Base-by-base conservation (phyloP, 1,284 basidiomycete genomes). In the Ustilago xerochloae region DNA sequence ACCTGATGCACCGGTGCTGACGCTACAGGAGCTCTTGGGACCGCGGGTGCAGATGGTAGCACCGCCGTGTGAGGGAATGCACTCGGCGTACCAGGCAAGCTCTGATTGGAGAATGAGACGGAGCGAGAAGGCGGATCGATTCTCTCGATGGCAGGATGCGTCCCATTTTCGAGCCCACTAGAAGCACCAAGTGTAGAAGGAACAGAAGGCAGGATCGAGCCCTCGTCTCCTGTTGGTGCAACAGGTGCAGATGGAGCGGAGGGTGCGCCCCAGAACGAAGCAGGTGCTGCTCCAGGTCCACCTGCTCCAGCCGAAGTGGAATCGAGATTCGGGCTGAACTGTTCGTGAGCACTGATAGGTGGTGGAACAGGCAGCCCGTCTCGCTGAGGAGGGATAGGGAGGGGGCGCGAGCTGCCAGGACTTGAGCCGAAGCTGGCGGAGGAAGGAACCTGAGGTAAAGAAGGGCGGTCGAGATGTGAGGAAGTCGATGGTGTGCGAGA, bases 71-170 rank as follows among this genome's bases (percentile, higher is more conserved):
- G 68, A 18, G 67, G 32, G 20, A 55, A 50, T 29, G 62, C 56
- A 24, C 77, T 77, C 0, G 83, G 72, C 26, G 81, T 71, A 92
- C 46, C 22, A 20, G 51, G 38, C 8, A 36, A 24, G 12, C 87
- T 83, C 30, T n/a, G 62, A 63, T 36, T 39, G 63, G n/a, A n/a
- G n/a, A n/a, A n/a, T n/a, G n/a, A n/a, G n/a, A n/a, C n/a, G n/a
- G n/a, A n/a, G n/a, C n/a, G n/a, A n/a, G n/a, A n/a, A 10, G 62
- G 63, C 2, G 63, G 69, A 48, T 72, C 60, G 26, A 67, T 68
- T 30, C 63, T 36, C 50, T 70, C 60, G 48, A 66, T 70, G 8
- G 67, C 67, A 22, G 63, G 63, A 55, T 68, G 63, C n/a, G n/a
- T n/a, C n/a, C n/a, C n/a, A 15, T 33, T 35, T 29, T 41, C 38